These are phyloP conservation scores for Trichoderma asperellum DNA, from an alignment of 2,329 filamentous ascomycete genomes.

Conservation along the genomic window DNA sequence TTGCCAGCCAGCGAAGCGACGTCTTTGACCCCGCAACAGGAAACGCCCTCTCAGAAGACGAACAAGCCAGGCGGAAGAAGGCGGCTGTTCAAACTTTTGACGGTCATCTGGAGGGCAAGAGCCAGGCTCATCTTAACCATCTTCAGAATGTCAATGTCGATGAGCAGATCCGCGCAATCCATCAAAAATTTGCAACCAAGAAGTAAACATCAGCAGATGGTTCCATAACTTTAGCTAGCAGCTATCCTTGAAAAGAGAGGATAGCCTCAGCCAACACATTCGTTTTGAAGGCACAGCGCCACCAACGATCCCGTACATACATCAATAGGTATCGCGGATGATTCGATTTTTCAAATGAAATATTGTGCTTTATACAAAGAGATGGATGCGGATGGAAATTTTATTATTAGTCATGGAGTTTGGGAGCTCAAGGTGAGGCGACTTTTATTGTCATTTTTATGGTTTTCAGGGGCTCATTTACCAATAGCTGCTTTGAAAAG, in stretches of 20 bases:
- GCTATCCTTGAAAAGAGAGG: not conserved
- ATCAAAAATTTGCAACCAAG: conserved; percentile 56
- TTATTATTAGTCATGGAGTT: conserved; percentile 13
- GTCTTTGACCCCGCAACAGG: conserved; percentile 79
- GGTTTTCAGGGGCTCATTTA: conserved; percentile 25
- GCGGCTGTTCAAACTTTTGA: conserved; percentile 69
- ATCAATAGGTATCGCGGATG: not conserved
- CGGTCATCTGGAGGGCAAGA: conserved; percentile 64
- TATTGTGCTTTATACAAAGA: not conserved
- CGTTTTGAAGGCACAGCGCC: too few relatives aligned
- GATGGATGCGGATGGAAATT: not conserved
- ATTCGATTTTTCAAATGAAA: not conserved
- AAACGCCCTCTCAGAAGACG: conserved; percentile 71
- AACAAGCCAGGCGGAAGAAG: conserved; percentile 74
- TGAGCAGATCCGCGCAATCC: conserved; percentile 75
- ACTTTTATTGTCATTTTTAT: conserved; percentile 9
- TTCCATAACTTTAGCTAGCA: not conserved
- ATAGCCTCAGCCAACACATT: not conserved
- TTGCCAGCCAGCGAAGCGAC: conserved; percentile 85
- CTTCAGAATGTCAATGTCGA: conserved; percentile 77
- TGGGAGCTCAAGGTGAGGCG: conserved; percentile 28
- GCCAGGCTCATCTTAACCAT: conserved; percentile 56
- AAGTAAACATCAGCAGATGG: conserved; percentile 34
- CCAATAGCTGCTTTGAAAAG: conserved; percentile 17
- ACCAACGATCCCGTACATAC: not conserved